Base-by-base conservation (phyloP, 1,284 basidiomycete genomes). In the Amylostereum areolatum region DNA sequence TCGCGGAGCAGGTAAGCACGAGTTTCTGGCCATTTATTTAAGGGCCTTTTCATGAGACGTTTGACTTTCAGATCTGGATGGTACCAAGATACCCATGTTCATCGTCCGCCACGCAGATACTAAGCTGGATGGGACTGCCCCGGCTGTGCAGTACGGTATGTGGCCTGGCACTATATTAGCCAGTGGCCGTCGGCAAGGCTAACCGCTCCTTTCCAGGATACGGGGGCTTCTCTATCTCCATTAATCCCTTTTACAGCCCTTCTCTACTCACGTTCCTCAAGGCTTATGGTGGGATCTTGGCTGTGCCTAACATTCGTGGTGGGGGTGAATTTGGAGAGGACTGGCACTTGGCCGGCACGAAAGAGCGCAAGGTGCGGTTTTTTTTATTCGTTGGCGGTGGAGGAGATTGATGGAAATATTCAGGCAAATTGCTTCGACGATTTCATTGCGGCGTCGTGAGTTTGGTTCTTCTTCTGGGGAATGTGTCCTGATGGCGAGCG, bases 61-160 rank as follows among this genome's bases (percentile, higher is more conserved):
- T 10, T 8, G 27, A 3, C 6, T 1, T 29, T 24, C 42, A 81
- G 77, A 81, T 89, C 8, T 91, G 89, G 92, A 94, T 59, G 89
- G 89, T 0, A 92, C 89, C 2, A 77, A 74, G 45, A 74, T 94
- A 32, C 90, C 91, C 2, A 92, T 94, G 89, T 94, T 92, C 61
- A 77, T 94, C 51, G 89, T 92, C 30, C 77, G 82, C 45, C 86
- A 86, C 60, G 87, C 87, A 62, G 75, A 74, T 25, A 87, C 85
- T 18, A 70, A 75, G 55, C 72, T 80, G 47, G 86, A 93, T 57
- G 90, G 90, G 7, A 85, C 82, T 0, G 87, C 89, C 0, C 83
- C 91, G 4, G 86, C 80, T 0, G 72, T 92, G 28, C 85, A 92
- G 60, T 94, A 92, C 56, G 89, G 86, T 78, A 60, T 25, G 41